These are phyloP conservation scores for Punctularia strigosozonata DNA, from an alignment of 768 basidiomycete species.

Conservation along the genomic window DNA sequence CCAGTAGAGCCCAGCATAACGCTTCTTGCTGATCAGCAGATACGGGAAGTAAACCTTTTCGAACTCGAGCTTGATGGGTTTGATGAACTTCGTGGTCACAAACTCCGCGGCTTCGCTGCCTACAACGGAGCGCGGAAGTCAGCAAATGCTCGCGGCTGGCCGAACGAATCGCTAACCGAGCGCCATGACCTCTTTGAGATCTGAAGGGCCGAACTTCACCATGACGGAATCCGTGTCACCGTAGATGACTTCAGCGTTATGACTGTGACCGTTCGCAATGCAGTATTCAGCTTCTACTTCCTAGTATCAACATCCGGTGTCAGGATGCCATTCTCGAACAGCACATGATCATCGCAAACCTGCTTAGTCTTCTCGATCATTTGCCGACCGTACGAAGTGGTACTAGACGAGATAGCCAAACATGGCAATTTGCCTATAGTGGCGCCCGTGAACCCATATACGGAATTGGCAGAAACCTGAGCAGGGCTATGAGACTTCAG, in stretches of 20 bases:
- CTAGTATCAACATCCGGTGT: constrained; percentile 20
- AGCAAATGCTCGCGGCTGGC: constrained; percentile 1
- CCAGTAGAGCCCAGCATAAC: constrained; percentile 98
- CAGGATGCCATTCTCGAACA: neutral
- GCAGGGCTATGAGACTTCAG: neutral
- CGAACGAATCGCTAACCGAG: constrained; percentile 45
- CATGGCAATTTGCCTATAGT: constrained; percentile 96
- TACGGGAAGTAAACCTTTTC: constrained; percentile 99
- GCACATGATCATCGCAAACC: constrained; percentile 24
- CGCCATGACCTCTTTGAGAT: constrained; percentile 80
- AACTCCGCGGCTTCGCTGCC: constrained; percentile 88
- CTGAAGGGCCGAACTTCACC: constrained; percentile 90
- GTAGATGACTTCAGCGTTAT: constrained; percentile 92
- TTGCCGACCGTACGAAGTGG: constrained; percentile 92
- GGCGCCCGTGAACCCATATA: constrained; percentile 98
- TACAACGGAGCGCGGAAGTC: constrained; percentile 17
- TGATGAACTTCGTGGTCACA: constrained; percentile 84
- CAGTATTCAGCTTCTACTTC: constrained; percentile 87
- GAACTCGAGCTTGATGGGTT: constrained; percentile 97
- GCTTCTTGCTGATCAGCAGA: constrained; percentile 95
- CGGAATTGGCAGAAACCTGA: constrained; percentile 96
- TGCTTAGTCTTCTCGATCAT: constrained; percentile 98
- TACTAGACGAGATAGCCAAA: constrained; percentile 89
- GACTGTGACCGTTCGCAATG: constrained; percentile 69
- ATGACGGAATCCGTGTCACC: constrained; percentile 99